Conservation (phyloP, 257 asterid genomes). For the Craterostigma plantagineum region DNA sequence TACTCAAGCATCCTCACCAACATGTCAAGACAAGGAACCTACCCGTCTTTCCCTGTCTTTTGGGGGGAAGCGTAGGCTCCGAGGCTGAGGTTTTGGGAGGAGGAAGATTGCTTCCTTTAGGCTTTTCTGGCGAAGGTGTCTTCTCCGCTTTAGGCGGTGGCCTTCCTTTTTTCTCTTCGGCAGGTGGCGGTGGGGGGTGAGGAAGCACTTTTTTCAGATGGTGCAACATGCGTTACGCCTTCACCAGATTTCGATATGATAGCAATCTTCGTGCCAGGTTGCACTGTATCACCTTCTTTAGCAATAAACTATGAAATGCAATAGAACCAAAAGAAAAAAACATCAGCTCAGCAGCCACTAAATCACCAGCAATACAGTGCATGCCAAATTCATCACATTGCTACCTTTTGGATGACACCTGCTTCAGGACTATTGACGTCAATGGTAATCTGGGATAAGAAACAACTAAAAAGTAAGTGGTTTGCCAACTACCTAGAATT, state of each 20-base stretch:
- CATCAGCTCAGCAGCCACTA: no score
- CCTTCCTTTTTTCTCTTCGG: slow-evolving; percentile 41
- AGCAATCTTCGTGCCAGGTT: slow-evolving; percentile 82
- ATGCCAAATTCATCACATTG: slow-evolving; percentile 3
- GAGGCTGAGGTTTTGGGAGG: slow-evolving; percentile 55
- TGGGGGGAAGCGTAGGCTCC: slow-evolving; percentile 92
- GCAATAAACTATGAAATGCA: slow-evolving; percentile 41
- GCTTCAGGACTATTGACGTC: slow-evolving; percentile 99
- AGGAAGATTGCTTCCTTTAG: slow-evolving; percentile 32
- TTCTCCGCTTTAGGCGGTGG: slow-evolving; percentile 37
- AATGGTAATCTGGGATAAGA: slow-evolving; percentile 57
- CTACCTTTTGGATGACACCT: slow-evolving; percentile 85
- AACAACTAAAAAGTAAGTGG: background rate
- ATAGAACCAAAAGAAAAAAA: no score
- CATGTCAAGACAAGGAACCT: slow-evolving; percentile 11
- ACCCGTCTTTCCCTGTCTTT: slow-evolving; percentile 95
- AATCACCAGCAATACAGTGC: slow-evolving; percentile 2
- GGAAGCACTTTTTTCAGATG: slow-evolving; percentile 39
- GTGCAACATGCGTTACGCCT: no score
- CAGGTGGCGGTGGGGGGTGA: slow-evolving; percentile 34
- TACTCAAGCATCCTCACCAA: background rate
- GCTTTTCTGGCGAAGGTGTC: slow-evolving; percentile 32
- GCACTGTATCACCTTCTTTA: slow-evolving; percentile 91
- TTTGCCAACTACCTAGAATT: slow-evolving; percentile 7
- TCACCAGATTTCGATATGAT: slow-evolving; percentile 81